Conservation (phyloP, 768 basidiomycete species). For the Sporobolomyces roseus region DNA sequence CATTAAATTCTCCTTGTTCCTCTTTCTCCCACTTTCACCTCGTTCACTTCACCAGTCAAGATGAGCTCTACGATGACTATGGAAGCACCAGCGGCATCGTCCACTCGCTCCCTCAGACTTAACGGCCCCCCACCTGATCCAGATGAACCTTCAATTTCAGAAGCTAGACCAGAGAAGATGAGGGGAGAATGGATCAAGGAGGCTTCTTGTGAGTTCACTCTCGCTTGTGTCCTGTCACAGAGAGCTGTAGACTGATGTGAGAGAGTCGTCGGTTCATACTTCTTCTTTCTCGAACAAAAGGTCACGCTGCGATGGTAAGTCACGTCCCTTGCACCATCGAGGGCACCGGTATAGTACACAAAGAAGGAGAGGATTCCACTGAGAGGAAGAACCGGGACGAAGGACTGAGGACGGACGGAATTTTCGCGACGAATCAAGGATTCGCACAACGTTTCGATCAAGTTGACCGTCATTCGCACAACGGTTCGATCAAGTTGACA, state of each 20-base stretch:
- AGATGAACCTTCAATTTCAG: neutral
- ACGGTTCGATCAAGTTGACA: no score
- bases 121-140: neutral
- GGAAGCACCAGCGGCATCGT: neutral
- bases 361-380: no score
- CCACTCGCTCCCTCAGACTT: neutral
- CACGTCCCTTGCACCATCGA: neutral
- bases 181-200: constrained; percentile 6
- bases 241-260: no score
- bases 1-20: neutral
- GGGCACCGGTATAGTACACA: no score
- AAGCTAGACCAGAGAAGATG: neutral
- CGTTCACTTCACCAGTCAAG: neutral
- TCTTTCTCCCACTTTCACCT: neutral
- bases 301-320: neutral
- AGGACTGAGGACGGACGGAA: no score
- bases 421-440: no score
- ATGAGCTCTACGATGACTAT: constrained; percentile 11
- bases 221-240: no score
- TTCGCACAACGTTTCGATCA: no score
- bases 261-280: neutral
- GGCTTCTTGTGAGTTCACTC: constrained; percentile 1
- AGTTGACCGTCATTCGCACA: no score
- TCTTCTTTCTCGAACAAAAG: neutral
- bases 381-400: no score